phyloP scores from a whole-genome alignment of 345 rosid genomes.

The Schrenkiella parvula region DNA sequence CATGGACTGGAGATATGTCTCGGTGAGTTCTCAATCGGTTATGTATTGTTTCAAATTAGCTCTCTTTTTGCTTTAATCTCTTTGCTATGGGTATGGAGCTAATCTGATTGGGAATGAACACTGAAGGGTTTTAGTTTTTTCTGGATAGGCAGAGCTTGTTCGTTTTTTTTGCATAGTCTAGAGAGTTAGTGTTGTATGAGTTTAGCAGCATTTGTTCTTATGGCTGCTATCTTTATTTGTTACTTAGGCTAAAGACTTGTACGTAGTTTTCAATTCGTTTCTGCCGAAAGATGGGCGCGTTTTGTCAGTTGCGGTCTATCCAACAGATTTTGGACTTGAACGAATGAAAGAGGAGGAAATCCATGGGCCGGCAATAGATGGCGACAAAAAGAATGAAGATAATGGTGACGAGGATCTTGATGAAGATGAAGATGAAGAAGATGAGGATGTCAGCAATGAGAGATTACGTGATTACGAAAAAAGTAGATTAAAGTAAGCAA shows the following conservation, averaged over 20 bases:
- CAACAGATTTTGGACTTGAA: constrained; percentile 85
- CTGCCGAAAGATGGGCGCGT: constrained; percentile 78
- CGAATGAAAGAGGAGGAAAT: constrained; percentile 93
- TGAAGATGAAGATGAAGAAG: constrained; percentile 34
- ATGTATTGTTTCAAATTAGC: neutral
- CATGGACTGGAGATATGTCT: constrained; percentile 94
- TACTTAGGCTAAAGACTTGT: constrained; percentile 80
- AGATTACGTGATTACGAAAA: constrained; percentile 74
- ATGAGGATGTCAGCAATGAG: constrained; percentile 44
- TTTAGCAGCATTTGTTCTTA: neutral
- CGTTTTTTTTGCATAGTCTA: neutral
- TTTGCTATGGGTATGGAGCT: neutral
- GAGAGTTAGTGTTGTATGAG: neutral
- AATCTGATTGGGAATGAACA: neutral
- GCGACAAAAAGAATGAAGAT: constrained; percentile 38
- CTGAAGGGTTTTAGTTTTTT: neutral
- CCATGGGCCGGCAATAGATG: constrained; percentile 79
- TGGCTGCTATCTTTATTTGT: neutral
- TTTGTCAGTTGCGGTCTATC: constrained; percentile 74
- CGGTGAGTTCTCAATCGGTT: constrained; percentile 41
- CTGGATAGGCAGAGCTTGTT: neutral
- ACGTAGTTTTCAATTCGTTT: constrained; percentile 66
- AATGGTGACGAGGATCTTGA: constrained; percentile 38
- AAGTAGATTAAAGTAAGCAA: constrained; percentile 82
- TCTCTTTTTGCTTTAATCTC: neutral